A percentile compares a stretch with the other conserved stretches of the same genome.
phyloP scores from a whole-genome alignment of 768 basidiomycete species.

The Leccinellum rugosiceps region DNA sequence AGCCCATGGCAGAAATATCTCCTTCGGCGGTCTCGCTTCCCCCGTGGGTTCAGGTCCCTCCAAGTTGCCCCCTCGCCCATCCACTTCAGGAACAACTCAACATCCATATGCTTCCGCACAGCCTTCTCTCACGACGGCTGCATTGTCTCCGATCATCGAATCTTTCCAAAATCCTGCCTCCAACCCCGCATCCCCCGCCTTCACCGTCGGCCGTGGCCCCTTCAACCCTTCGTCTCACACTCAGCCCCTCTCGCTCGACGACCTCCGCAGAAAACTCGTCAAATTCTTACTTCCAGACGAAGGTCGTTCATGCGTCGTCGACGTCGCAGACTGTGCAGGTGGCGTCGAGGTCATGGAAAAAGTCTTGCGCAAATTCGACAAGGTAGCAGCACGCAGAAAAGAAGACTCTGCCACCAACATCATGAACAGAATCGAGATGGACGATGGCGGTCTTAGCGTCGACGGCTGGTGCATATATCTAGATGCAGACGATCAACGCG shows the following conservation, averaged over 20 bases:
- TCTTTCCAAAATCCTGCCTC: conserved; percentile 38
- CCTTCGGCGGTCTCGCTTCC: conserved; percentile 43
- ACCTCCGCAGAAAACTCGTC: conserved; percentile 78
- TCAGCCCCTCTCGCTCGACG: conserved; percentile 59
- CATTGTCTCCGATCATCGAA: conserved; percentile 75
- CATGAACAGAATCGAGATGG: conserved; percentile 57
- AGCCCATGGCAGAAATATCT: conserved; percentile 53
- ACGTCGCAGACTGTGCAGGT: conserved; percentile 74
- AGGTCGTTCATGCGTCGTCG: conserved; percentile 70
- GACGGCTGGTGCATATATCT: conserved; percentile 90
- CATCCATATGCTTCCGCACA: conserved; percentile 65
- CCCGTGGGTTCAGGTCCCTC: conserved; percentile 34
- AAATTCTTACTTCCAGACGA: conserved; percentile 88
- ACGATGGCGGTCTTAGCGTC: conserved; percentile 73
- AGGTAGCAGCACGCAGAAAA: conserved; percentile 42
- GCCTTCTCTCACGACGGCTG: conserved; percentile 36
- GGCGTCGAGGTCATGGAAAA: conserved; percentile 87
- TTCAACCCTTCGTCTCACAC: conserved; percentile 46
- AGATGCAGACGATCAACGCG: conserved; percentile 53
- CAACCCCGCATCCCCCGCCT: conserved; percentile 51
- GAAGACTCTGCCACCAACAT: conserved; percentile 41
- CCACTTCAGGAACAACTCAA: conserved; percentile 39
- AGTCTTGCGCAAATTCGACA: conserved; percentile 88
- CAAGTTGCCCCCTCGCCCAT: conserved; percentile 45
- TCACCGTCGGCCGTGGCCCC: conserved; percentile 59